Evolutionary conservation across 352 stramenopile genomes (phyloP).

Genomic region (Globisporangium uncinulatum): DNA sequence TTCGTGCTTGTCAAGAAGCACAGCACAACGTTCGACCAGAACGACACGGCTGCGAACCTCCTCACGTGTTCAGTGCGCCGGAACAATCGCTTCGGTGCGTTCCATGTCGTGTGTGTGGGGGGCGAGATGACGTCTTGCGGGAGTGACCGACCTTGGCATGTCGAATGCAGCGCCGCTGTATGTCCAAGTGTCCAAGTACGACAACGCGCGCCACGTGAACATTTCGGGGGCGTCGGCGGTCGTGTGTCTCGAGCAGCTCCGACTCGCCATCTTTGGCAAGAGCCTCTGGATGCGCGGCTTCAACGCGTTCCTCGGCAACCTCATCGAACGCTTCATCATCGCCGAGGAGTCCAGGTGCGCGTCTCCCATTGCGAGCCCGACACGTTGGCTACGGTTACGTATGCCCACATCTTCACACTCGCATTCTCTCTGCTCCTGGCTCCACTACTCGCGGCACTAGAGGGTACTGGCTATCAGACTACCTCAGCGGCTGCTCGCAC

Average conservation of each 20-base stretch:
- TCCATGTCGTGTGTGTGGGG: too few species aligned
- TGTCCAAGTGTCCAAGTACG: constrained; percentile 71
- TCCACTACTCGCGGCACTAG: too few species aligned
- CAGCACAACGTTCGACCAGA: constrained; percentile 42
- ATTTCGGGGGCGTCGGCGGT: constrained; percentile 66
- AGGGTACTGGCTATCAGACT: constrained; percentile 59
- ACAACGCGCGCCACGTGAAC: constrained; percentile 68
- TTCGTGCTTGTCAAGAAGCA: constrained; percentile 80
- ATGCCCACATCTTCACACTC: too few species aligned
- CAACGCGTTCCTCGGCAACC: constrained; percentile 71
- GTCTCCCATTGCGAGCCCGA: too few species aligned
- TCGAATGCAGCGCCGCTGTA: constrained; percentile 41
- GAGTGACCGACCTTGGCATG: too few species aligned
- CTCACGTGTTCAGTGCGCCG: constrained; percentile 75
- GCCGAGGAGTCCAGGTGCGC: constrained; percentile 25
- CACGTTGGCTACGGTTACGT: too few species aligned
- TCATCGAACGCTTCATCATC: constrained; percentile 49
- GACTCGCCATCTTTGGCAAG: constrained; percentile 67
- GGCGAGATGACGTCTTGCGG: too few species aligned
- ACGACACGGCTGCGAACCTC: constrained; percentile 67
- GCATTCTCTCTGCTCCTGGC: too few species aligned
- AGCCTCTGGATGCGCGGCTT: constrained; percentile 65
- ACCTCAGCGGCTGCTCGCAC: constrained; percentile 47
- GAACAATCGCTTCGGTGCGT: constrained; percentile 56
- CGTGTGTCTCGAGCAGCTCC: constrained; percentile 72